Evolutionary conservation across 495 filamentous ascomycete genomes (phyloP), one percentile per base, ranked within the genome.

Genomic region (Podospora sp.): DNA sequence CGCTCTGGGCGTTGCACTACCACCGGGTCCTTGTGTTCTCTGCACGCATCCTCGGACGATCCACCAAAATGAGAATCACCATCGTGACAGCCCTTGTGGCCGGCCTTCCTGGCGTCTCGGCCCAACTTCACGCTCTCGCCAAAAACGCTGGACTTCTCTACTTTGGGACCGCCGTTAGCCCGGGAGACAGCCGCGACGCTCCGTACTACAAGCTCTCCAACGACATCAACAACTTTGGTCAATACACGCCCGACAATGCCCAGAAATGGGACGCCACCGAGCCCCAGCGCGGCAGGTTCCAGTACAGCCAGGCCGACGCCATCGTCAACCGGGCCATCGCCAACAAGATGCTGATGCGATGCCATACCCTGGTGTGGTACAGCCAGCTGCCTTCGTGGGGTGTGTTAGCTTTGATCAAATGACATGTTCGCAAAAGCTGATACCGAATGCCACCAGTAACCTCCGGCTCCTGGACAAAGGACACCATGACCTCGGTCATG

Each of bases 121-220:
- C 74, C 14, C 74, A 77, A 29, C 73, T 87, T 6, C 70, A 88
- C 56, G 75, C 78, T 8, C 81, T 85, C 40, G 83, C 81, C 49
- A 77, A 82, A 27, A 81, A 82, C 6, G 79, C 78, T 27, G 81
- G 84, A 56, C 76, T 80, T 60, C 24, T 73, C 7, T 88, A 87
- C 73, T 87, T 88, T 65, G 86, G 87, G 56, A 81, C 82, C 16
- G 86, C 84, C 0, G 86, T 84, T n/a, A 84, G 87, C 65, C 87
- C 87, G 65, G 65, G 71, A 6, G 84, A 84, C 69, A 70, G 87
- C 25, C 80, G 69, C 11, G 82, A 88, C 72, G 65, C 77, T 0
- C 56, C 75, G 12, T 90, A 88, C 64, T 62, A 81, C 20, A 69
- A 72, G 0, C 70, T 73, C 57, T 18, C 76, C 0, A 62, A 67